A percentile compares a stretch with the other conserved stretches of the same genome.
phyloP scores from a whole-genome alignment of 305 asterid species.

The Fraxinus latifolia region DNA sequence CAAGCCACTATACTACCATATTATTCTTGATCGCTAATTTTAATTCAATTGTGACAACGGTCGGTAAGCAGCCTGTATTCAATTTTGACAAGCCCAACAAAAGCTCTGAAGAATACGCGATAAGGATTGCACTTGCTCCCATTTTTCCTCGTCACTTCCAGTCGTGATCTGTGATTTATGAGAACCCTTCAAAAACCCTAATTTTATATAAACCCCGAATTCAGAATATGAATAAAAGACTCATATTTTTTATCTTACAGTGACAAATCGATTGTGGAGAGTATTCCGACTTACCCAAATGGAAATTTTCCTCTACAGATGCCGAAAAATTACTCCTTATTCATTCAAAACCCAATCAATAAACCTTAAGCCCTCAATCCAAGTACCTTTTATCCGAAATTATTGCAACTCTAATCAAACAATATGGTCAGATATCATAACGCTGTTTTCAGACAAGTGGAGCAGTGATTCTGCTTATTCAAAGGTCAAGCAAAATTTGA shows the following conservation, averaged over 20 bases:
- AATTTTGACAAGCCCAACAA: constrained; percentile 18
- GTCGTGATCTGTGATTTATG: constrained; percentile 15
- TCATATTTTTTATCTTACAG: constrained; percentile 2
- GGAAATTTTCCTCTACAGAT: constrained; percentile 17
- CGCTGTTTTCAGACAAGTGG: constrained; percentile 38
- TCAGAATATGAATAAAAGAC: constrained; percentile 18
- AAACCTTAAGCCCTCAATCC: constrained; percentile 25
- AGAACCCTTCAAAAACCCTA: constrained; percentile 39
- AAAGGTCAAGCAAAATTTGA: constrained; percentile 19
- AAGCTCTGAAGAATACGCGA: no score
- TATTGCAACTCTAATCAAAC: constrained; percentile 22
- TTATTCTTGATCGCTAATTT: no score
- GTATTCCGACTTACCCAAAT: constrained; percentile 25
- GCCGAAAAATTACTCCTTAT: constrained; percentile 16
- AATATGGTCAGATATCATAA: constrained; percentile 21
- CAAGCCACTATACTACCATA: no score
- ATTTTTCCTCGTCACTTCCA: not conserved
- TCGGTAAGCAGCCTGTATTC: no score
- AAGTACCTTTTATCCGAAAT: constrained; percentile 30
- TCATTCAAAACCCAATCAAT: constrained; percentile 17
- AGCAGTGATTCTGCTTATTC: constrained; percentile 20
- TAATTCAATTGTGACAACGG: no score
- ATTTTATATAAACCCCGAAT: not conserved
- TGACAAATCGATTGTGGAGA: constrained; percentile 38
- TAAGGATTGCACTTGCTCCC: not conserved